Conservation (phyloP, 345 rosid species). For the Corchorus olitorius region DNA sequence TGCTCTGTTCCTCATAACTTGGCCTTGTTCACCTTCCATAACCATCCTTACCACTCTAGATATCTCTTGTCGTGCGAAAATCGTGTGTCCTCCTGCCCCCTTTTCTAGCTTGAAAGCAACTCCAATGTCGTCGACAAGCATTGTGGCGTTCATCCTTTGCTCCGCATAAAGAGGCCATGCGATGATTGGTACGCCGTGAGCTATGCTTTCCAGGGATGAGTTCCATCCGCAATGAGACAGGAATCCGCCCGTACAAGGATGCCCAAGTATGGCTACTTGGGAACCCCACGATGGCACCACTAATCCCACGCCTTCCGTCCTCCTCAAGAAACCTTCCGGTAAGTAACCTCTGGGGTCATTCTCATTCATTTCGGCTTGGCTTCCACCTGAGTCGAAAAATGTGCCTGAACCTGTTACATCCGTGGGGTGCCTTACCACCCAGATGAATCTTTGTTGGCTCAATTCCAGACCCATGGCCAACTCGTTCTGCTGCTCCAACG, state of each 20-base stretch:
- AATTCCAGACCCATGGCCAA: constrained; percentile 37
- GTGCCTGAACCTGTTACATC: constrained; percentile 7
- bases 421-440: constrained; percentile 28
- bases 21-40: constrained; percentile 37
- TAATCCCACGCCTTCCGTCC: constrained; percentile 32
- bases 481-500: constrained; percentile 26
- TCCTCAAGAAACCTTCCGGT: constrained; percentile 41
- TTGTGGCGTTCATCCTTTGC: constrained; percentile 40
- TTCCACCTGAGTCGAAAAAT: constrained; percentile 17
- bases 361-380: no score
- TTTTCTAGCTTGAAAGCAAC: constrained; percentile 30
- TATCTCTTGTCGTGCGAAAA: constrained; percentile 37
- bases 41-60: constrained; percentile 34
- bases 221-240: constrained; percentile 55
- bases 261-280: constrained; percentile 40
- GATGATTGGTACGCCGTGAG: constrained; percentile 43
- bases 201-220: constrained; percentile 40
- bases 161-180: constrained; percentile 52
- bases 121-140: constrained; percentile 36
- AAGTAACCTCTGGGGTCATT: constrained; percentile 27
- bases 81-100: constrained; percentile 3
- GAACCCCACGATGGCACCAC: constrained; percentile 45
- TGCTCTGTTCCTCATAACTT: constrained; percentile 22
- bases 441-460: constrained; percentile 35
- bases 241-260: constrained; percentile 42